Evolutionary conservation across 768 basidiomycete genomes (phyloP).

Genomic region (Rubroboletus satanas): DNA sequence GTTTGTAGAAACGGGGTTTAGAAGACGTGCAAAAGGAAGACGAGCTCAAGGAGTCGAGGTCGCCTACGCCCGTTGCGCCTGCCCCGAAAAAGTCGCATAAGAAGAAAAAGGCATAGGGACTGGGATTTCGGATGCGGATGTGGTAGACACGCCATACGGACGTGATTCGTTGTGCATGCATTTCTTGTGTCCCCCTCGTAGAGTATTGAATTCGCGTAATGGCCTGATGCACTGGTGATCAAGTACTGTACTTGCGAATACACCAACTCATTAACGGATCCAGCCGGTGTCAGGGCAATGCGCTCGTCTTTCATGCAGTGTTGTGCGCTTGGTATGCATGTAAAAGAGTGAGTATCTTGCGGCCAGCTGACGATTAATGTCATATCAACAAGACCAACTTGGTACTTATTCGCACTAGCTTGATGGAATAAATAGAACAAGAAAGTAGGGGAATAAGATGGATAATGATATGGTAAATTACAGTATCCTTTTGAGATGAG

Average conservation of each 20-base stretch:
- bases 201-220: not conserved
- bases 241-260: too few species aligned
- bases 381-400: too few species aligned
- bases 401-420: too few species aligned
- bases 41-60: slow-evolving; percentile 49
- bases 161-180: not conserved
- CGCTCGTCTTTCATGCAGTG: too few species aligned
- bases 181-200: not conserved
- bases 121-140: not conserved
- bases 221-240: too few species aligned
- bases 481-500: not conserved
- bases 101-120: slow-evolving; percentile 59
- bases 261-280: too few species aligned
- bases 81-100: slow-evolving; percentile 58
- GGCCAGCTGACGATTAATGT: too few species aligned
- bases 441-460: not conserved
- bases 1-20: slow-evolving; percentile 61
- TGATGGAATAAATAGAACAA: not conserved
- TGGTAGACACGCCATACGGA: not conserved
- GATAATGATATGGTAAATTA: not conserved
- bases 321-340: too few species aligned
- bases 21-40: slow-evolving; percentile 58
- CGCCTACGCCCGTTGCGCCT: slow-evolving; percentile 55
- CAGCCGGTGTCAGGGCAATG: too few species aligned
- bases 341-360: too few species aligned